Conservation (phyloP, 176 grass and related monocot species). For the Juncus effusus region DNA sequence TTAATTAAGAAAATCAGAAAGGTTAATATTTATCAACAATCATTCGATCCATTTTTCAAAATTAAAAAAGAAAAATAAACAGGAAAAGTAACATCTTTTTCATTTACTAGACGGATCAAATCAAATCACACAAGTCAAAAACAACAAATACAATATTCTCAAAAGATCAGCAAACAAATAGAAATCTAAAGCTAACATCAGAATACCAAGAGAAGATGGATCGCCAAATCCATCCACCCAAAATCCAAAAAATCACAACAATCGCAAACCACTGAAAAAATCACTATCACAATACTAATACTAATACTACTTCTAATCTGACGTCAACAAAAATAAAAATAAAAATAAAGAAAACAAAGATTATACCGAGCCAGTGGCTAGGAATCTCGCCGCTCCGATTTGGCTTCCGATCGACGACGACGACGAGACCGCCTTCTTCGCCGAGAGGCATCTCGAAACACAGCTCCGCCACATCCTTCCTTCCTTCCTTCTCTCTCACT, state of each 20-base stretch:
- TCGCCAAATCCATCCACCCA: background rate
- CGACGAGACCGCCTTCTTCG: conserved; percentile 41
- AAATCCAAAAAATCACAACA: background rate
- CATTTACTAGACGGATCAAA: too few species aligned
- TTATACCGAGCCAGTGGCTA: conserved; percentile 18
- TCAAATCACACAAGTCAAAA: too few species aligned
- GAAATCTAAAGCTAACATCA: background rate
- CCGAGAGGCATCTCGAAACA: conserved; percentile 57
- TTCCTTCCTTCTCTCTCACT: background rate
- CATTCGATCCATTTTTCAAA: too few species aligned
- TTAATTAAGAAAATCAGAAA: background rate
- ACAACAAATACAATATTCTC: too few species aligned
- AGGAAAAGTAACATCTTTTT: too few species aligned
- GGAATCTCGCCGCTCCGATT: conserved; percentile 39
- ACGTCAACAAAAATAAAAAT: background rate
- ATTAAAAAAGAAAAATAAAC: too few species aligned
- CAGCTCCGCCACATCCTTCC: conserved; percentile 75
- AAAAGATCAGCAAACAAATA: conserved; percentile 3
- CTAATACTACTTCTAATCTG: background rate
- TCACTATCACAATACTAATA: background rate
- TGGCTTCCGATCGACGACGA: conserved; percentile 40
- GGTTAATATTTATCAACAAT: background rate
- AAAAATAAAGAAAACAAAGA: background rate
- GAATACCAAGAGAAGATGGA: conserved; percentile 3
- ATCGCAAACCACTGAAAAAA: background rate